Evolutionary conservation across 495 filamentous ascomycete species (phyloP), one percentile per base, ranked within the genome.

Genomic region (Aspergillus ellipticus): DNA sequence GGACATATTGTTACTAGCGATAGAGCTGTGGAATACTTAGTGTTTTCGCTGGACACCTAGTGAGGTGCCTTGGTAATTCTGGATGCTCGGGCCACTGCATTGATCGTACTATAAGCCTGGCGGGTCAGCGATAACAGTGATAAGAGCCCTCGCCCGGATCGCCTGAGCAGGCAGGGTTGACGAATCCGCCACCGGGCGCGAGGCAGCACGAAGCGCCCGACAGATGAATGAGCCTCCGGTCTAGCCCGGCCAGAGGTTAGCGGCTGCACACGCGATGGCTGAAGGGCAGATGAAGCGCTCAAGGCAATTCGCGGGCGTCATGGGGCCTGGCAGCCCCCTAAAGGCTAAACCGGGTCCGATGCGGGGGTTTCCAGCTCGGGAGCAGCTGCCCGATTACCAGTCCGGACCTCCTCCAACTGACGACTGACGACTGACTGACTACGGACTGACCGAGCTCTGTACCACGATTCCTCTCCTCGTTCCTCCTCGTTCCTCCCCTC

Each of bases 311-410:
- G 35, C 35, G 35, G 35, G 35, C 45, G 45, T 48, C 45, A 48
- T 28, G 45, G 22, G 45, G 45, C 11, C 45, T 26, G 22, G 45
- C 24, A n/a, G 24, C 45, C 24, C 16, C 45, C 45, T 22, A 28
- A 28, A 28, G 24, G 24, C 24, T 28, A 48, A 48, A 48, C 45
- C 29, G 31, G 42, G 52, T 17, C 42, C 15, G 52, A 37, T 54
- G 52, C 52, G 52, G 52, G 51, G 52, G 16, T 47, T 21, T 37
- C 49, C 43, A 37, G 20, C 52, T 54, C 51, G 45, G 45, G 45
- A 48, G 53, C 53, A 50, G 53, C 53, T 55, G 53, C 53, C 53
- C 37, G 53, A 55, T 49, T 21, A 9, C 19, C 35, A 39, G n/a
- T n/a, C n/a, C n/a, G n/a, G n/a, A n/a, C 31, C 31, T 33, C 28